Percentiles rank a stretch among this genome's conserved stretches.
phyloP scores from a whole-genome alignment of 345 rosid species.

The Gossypium sturtianum region DNA sequence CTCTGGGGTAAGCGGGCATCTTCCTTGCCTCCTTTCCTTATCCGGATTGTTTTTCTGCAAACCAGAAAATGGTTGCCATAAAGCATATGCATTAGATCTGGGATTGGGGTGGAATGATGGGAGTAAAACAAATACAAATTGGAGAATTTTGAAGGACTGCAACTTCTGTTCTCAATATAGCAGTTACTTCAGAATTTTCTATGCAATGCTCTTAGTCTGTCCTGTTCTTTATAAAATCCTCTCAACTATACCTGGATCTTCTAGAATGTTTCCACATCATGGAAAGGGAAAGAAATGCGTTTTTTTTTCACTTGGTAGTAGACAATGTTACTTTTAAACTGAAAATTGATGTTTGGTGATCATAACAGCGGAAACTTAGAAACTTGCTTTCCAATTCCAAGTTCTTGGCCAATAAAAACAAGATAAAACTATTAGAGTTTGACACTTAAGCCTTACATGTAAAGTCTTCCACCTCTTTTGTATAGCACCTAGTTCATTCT shows the following conservation, averaged over 20 bases:
- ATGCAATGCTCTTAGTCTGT: not conserved
- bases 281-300: not conserved
- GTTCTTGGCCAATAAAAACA: not conserved
- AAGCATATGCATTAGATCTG: not conserved
- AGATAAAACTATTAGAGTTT: not conserved
- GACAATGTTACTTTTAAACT: not conserved
- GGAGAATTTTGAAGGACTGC: not conserved
- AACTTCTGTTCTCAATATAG: not conserved
- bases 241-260: not conserved
- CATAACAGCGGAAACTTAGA: not conserved
- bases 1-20: slow-evolving; percentile 91
- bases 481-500: slow-evolving; percentile 68
- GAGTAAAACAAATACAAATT: not conserved
- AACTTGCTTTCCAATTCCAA: not conserved
- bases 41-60: slow-evolving; percentile 72
- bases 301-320: not conserved
- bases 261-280: not conserved
- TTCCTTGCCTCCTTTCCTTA: slow-evolving; percentile 90
- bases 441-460: slow-evolving; percentile 55
- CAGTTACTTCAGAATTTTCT: not conserved
- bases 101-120: not conserved
- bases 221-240: not conserved
- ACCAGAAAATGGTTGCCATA: slow-evolving; percentile 11
- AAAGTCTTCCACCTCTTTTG: slow-evolving; percentile 94
- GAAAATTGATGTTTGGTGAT: not conserved